phyloP scores from a whole-genome alignment of 495 filamentous ascomycete species.

The Tuber borchii region DNA sequence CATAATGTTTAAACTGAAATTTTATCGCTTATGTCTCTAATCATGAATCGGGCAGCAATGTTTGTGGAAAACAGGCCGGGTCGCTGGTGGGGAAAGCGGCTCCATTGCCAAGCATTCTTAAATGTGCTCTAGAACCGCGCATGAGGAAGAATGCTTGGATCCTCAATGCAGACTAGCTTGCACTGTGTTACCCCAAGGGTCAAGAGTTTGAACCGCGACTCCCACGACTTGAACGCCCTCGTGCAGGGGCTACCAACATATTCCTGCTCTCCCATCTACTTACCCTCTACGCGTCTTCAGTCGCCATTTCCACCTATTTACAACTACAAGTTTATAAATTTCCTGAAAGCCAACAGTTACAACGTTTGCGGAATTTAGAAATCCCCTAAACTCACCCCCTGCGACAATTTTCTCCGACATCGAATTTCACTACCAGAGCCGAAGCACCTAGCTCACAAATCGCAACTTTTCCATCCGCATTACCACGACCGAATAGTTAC shows the following conservation, averaged over 20 bases:
- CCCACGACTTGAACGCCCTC: conserved; percentile 35
- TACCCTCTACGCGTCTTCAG: conserved; percentile 26
- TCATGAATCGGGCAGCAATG: background rate
- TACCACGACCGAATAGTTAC: background rate
- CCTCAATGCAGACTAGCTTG: conserved; percentile 30
- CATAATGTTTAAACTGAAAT: conserved; percentile 54
- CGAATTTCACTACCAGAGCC: background rate
- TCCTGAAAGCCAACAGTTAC: background rate
- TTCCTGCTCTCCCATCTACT: conserved; percentile 22
- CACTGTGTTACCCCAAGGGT: conserved; percentile 30
- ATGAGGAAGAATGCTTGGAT: background rate
- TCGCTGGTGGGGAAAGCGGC: conserved; percentile 8
- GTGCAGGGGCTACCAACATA: conserved; percentile 36
- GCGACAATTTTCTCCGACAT: background rate
- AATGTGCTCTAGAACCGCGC: background rate
- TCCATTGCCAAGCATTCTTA: conserved; percentile 23
- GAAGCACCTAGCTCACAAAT: background rate
- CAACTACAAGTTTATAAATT: background rate
- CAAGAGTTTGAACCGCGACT: conserved; percentile 27
- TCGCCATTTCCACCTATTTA: conserved; percentile 14
- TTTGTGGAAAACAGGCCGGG: background rate
- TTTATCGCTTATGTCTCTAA: background rate
- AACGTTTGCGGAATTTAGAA: background rate
- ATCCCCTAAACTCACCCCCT: background rate
- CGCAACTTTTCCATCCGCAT: background rate